Conservation (phyloP, 2,329 filamentous ascomycete species). For the Botryotinia calthae region DNA sequence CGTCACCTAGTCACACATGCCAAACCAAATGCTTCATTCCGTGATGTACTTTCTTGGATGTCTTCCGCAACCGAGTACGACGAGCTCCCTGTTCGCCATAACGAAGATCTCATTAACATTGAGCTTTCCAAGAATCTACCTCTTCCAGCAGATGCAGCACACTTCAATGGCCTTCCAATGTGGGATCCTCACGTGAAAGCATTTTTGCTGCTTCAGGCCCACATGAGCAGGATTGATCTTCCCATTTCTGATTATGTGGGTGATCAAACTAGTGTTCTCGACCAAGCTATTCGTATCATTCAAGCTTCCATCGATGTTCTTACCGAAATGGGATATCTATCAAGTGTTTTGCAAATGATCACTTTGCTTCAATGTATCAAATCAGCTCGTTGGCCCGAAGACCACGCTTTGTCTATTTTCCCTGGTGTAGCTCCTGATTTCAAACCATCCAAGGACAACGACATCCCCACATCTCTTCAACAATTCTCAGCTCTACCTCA, state of each 20-base stretch:
- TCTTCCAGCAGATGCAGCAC: constrained; percentile 41
- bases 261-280: constrained; percentile 83
- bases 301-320: constrained; percentile 94
- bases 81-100: constrained; percentile 94
- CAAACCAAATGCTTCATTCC: constrained; percentile 71
- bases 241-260: constrained; percentile 97
- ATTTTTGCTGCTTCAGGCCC: constrained; percentile 88
- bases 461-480: constrained; percentile 38
- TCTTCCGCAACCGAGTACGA: constrained; percentile 92
- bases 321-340: constrained; percentile 80
- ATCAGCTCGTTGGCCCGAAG: constrained; percentile 84
- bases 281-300: constrained; percentile 95
- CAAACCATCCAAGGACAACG: constrained; percentile 6
- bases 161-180: constrained; percentile 69
- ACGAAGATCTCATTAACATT: constrained; percentile 95
- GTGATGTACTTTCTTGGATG: constrained; percentile 88
- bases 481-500: constrained; percentile 35
- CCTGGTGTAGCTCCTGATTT: constrained; percentile 59
- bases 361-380: constrained; percentile 88
- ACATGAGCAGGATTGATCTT: constrained; percentile 88
- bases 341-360: constrained; percentile 78
- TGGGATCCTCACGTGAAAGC: constrained; percentile 99
- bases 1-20: constrained; percentile 76
- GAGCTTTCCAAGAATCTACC: constrained; percentile 83
- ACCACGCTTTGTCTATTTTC: constrained; percentile 74